phyloP scores from a whole-genome alignment of 1,284 basidiomycete genomes.

The Ganoderma lucidum region DNA sequence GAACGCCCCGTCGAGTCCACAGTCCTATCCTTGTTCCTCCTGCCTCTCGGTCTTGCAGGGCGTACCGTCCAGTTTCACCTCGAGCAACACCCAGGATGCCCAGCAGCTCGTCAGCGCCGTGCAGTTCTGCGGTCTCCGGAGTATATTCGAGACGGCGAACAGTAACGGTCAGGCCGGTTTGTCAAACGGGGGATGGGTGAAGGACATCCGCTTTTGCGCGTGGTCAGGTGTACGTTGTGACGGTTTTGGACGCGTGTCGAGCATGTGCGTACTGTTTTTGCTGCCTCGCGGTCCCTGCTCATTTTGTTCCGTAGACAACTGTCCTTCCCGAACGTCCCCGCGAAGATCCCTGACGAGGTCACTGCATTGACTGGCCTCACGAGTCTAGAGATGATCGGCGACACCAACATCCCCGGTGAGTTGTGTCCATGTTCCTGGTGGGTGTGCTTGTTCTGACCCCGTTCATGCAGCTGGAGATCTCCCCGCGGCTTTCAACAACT shows the following conservation, averaged over 20 bases:
- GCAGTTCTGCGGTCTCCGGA: conserved; percentile 60
- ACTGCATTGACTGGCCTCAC: conserved; percentile 51
- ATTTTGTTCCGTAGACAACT: conserved; percentile 45
- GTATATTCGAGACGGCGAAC: conserved; percentile 54
- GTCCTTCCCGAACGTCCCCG: conserved; percentile 56
- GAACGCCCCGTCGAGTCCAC: conserved; percentile 53
- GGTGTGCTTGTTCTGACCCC: conserved; percentile 7
- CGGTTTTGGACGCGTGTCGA: conserved; percentile 49
- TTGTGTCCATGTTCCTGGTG: not conserved
- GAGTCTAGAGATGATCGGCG: conserved; percentile 51
- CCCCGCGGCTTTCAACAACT: conserved; percentile 47
- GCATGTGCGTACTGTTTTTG: conserved; percentile 47
- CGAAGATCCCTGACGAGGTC: conserved; percentile 52
- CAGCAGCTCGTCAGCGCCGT: conserved; percentile 46
- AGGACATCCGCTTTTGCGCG: conserved; percentile 55
- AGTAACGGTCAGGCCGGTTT: conserved; percentile 49
- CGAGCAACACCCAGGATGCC: conserved; percentile 42
- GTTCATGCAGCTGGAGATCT: conserved; percentile 48
- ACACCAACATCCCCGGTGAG: conserved; percentile 51
- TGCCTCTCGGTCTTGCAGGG: conserved; percentile 52
- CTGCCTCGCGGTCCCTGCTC: not conserved
- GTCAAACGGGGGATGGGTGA: conserved; percentile 55
- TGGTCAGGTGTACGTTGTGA: conserved; percentile 59
- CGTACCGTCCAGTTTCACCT: conserved; percentile 47
- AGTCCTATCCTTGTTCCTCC: conserved; percentile 55